Evolutionary conservation across 1,139 yeast genomes (phyloP), one percentile per base, ranked within the genome.

Genomic region (Schizosaccharomyces versatilis): DNA sequence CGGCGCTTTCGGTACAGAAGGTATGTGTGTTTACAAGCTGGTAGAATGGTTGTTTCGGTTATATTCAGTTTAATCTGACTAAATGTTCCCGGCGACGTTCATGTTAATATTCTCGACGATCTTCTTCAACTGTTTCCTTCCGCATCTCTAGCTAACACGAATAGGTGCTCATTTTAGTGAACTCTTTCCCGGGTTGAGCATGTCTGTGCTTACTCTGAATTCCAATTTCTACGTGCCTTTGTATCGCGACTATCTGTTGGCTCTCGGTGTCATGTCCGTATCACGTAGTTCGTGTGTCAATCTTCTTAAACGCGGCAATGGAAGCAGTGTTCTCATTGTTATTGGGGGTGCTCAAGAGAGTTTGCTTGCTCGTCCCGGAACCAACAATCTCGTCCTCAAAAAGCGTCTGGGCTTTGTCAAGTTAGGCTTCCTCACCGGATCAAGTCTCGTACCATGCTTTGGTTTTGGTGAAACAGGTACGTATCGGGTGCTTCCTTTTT

Each of bases 321-420:
- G 80, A 59, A 76, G 74, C 60, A 84, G 95, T 2, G 81, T 88
- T 12, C 83, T 93, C 59, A 79, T 90, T 57, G 96, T 90, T 1
- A 80, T 90, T 44, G 98, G 98, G 6, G 98, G 98, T 0, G 97
- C 97, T 0, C 84, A 85, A 59, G 98, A 90, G 62, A 79, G 94
- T 1, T 70, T 90, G 53, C 67, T 84, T 42, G 83, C 88, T 41
- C 73, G 74, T 56, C 83, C 83, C 0, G 76, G 77, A 0, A 65
- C 69, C 7, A 72, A 77, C 59, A 80, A 79, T 56, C 69, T 93
- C 55, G 84, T 90, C 1, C 69, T 93, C 47, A 73, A 79, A 53
- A 79, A 62, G 75, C 98, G 42, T 83, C 81, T 63, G 98, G 98
- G 0, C 90, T 90, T 67, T 24, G 32, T 24, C 32, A 24, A 24